A percentile compares a stretch with the other conserved stretches of the same genome.
These are phyloP conservation scores for Ceratobasidium papillatum DNA, from an alignment of 1,284 basidiomycete genomes.

Conservation along the genomic window DNA sequence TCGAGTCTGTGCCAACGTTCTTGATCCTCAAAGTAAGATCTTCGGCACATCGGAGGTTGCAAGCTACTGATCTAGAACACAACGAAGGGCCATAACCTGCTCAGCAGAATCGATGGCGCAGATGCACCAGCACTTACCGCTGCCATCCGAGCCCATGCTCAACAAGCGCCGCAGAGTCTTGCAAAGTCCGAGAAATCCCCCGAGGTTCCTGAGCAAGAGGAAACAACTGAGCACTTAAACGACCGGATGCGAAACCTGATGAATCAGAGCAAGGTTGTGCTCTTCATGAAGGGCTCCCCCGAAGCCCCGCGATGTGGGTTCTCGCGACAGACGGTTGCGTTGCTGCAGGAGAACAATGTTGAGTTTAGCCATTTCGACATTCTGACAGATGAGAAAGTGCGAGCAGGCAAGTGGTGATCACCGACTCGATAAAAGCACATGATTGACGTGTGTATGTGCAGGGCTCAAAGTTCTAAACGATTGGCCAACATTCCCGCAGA, in stretches of 20 bases:
- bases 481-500: constrained; percentile 75
- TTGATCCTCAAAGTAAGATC: constrained; percentile 78
- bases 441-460: constrained; percentile 42
- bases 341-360: constrained; percentile 68
- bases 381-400: constrained; percentile 72
- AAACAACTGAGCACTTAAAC: constrained; percentile 73
- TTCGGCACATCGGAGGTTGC: neutral
- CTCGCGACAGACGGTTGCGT: constrained; percentile 72
- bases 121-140: constrained; percentile 76
- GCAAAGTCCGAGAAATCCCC: constrained; percentile 54
- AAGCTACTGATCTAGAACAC: constrained; percentile 14
- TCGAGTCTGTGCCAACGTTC: constrained; percentile 90
- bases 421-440: neutral
- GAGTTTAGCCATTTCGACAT: constrained; percentile 80
- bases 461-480: constrained; percentile 68
- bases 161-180: constrained; percentile 55
- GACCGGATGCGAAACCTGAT: constrained; percentile 72
- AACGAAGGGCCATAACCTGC: constrained; percentile 85
- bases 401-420: constrained; percentile 59
- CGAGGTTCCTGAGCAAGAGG: constrained; percentile 53
- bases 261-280: constrained; percentile 70
- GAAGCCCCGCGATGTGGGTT: constrained; percentile 88
- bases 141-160: constrained; percentile 67
- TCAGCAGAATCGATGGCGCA: constrained; percentile 83
- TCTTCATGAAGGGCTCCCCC: constrained; percentile 98